These are phyloP conservation scores for Eucalyptus paniculata DNA, from an alignment of 345 rosid species.

Conservation along the genomic window DNA sequence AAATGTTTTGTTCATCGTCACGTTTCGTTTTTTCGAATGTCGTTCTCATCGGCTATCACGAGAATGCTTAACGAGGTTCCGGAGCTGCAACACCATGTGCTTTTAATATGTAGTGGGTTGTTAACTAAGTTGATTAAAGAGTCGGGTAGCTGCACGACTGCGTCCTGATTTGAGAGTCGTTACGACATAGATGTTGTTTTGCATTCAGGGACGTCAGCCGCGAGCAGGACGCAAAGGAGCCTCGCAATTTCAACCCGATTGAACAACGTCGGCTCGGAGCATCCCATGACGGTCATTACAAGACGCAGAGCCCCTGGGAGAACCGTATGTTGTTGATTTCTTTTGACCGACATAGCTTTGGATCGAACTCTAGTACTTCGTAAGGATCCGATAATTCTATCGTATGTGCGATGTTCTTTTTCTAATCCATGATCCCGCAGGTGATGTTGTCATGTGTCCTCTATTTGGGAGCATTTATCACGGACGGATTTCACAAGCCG, in stretches of 20 bases:
- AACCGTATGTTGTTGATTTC: not conserved
- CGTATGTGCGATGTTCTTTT: not conserved
- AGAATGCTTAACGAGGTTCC: not conserved
- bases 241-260: not conserved
- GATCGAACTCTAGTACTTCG: not conserved
- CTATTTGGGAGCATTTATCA: not conserved
- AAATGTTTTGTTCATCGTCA: not conserved
- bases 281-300: not conserved
- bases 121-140: not conserved
- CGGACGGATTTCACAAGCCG: not conserved
- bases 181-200: not conserved
- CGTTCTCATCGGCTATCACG: not conserved
- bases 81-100: not conserved
- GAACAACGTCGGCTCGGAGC: not conserved
- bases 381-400: not conserved
- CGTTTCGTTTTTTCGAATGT: not conserved
- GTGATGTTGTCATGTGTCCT: not conserved
- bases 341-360: not conserved
- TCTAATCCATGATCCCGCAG: not conserved
- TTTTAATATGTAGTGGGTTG: not conserved
- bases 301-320: not conserved
- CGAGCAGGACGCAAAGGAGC: not conserved
- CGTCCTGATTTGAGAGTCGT: not conserved
- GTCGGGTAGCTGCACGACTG: not conserved
- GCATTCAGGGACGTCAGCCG: not conserved